Evolutionary conservation across 2,329 filamentous ascomycete genomes (phyloP), one percentile per base, ranked within the genome.

Genomic region (Aureobasidium melanogenum): DNA sequence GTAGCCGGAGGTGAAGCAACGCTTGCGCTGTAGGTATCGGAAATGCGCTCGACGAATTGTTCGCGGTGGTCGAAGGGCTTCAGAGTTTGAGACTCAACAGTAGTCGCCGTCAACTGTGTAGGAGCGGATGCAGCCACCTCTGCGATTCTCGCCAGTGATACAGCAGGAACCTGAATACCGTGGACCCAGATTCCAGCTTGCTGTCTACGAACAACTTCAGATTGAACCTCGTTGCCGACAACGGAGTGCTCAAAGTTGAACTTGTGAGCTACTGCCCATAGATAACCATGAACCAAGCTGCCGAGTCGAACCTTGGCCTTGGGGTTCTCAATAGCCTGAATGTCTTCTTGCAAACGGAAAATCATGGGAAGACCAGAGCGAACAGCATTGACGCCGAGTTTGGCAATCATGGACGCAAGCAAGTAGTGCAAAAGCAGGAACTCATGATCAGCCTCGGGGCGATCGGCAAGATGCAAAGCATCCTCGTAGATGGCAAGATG

Each of bases 401-500:
- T 86, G 62, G 84, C 80, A 9, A 91, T 82, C n/a, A 96, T 79
- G 60, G 84, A 89, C 12, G 84, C 79, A 39, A 96, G 80, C 12
- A 97, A 79, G 3, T 91, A 79, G 69, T 96, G 91, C 9, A 96
- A 77, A 15, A 95, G 75, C 30, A 90, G 76, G 32, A 95, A 82
- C 67, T 96, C 91, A 0, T 84, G 80, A 64, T 94, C 88, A 47
- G 82, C 86, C 44, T 75, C 73, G 24, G 72, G 69, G 17, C 69
- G 71, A 28, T 87, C 82, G 24, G 89, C 80, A 66, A 80, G 85
- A 67, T 94, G 88, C 24, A 93, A 76, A 8, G 89, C 88, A 66
- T 89, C 89, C 71, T 97, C 93, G 72, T 95, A 97, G n/a, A 94
- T 82, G 54, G 88, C 87, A 47, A 97, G 80, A 74, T 97, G 92